phyloP scores from a whole-genome alignment of 108 stramenopile species.

The Skeletonema grethae region DNA sequence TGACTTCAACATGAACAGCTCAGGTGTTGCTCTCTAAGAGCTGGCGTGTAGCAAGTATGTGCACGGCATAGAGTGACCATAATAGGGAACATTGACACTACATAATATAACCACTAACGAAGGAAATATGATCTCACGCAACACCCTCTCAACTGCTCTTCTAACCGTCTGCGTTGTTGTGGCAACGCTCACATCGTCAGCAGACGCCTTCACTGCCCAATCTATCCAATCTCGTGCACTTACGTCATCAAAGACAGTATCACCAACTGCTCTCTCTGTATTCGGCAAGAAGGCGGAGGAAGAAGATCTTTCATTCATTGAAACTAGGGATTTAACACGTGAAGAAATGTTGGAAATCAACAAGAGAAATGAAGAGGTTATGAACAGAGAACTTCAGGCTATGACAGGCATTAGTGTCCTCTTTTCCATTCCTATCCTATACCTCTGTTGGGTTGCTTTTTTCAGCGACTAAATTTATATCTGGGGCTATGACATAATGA shows the following conservation, averaged over 20 bases:
- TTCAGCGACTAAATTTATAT: conserved; percentile 61
- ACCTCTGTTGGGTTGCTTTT: conserved; percentile 90
- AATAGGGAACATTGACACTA: background rate
- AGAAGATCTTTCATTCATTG: conserved; percentile 75
- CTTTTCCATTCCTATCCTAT: conserved; percentile 78
- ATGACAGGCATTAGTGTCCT: conserved; percentile 84
- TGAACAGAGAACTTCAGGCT: conserved; percentile 76
- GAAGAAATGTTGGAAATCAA: conserved; percentile 85
- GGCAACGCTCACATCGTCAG: conserved; percentile 13
- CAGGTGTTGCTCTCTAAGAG: too few species aligned
- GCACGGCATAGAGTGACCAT: too few species aligned
- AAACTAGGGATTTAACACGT: conserved; percentile 78
- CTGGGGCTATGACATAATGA: background rate
- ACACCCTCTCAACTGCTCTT: conserved; percentile 8
- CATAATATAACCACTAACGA: background rate
- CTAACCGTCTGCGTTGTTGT: conserved; percentile 16
- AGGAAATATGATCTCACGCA: conserved; percentile 26
- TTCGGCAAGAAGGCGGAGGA: conserved; percentile 67
- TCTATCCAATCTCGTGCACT: conserved; percentile 27
- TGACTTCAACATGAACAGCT: too few species aligned
- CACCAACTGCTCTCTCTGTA: conserved; percentile 27
- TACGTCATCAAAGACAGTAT: background rate
- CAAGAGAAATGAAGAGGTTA: conserved; percentile 69
- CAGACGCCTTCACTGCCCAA: conserved; percentile 37
- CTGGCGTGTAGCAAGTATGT: too few species aligned